phyloP scores from a whole-genome alignment of 2,329 filamentous ascomycete genomes.

The Botrytis aclada region DNA sequence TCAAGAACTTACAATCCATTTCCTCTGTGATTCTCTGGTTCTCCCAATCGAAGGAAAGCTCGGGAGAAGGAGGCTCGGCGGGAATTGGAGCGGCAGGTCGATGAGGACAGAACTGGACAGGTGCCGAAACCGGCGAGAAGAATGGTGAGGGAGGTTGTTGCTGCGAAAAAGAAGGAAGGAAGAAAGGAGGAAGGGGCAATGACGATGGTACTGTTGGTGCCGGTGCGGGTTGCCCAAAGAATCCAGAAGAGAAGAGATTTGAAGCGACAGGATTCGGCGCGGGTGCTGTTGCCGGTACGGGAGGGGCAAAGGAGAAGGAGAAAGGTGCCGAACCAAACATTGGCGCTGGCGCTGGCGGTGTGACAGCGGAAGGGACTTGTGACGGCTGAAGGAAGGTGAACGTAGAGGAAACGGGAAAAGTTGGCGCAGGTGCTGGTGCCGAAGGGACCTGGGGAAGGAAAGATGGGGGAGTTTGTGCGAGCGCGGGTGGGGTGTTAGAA shows the following conservation, averaged over 20 bases:
- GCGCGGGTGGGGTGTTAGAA: neutral
- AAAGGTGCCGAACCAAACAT: neutral
- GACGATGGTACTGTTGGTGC: neutral
- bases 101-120: neutral
- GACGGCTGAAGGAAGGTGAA: neutral
- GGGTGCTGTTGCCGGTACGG: neutral
- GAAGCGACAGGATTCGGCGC: neutral
- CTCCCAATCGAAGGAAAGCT: neutral
- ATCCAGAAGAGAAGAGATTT: neutral
- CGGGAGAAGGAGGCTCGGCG: neutral
- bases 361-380: no score
- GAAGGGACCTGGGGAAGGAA: neutral
- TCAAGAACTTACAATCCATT: conserved; percentile 7
- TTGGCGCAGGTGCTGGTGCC: neutral
- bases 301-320: neutral
- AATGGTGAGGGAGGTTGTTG: neutral
- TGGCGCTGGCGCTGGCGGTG: neutral
- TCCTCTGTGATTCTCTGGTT: neutral
- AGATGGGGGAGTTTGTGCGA: neutral
- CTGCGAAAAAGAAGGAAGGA: neutral
- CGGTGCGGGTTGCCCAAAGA: neutral
- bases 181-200: neutral
- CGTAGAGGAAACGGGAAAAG: neutral
- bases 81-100: neutral
- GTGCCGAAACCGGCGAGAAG: neutral